Evolutionary conservation across 768 basidiomycete genomes (phyloP), one percentile per base, ranked within the genome.

Genomic region (Hericium alpestre): DNA sequence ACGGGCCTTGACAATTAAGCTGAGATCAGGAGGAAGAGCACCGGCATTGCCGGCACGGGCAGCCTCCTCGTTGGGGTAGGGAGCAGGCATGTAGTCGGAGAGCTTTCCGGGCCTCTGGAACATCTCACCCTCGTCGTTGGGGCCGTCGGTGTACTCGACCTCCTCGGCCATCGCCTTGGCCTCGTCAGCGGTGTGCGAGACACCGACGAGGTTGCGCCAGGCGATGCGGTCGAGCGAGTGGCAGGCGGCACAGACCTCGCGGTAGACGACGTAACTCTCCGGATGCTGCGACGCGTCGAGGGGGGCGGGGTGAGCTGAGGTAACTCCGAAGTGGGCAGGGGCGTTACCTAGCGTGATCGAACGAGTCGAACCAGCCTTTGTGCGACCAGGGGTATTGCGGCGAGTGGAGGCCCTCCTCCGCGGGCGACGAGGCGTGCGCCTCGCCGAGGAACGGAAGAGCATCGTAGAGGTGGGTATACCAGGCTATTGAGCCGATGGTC

Each of bases 211-310:
- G 76, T 98, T 99, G 70, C 96, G 91, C 96, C 96, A 99, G 58
- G 96, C 96, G 68, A 99, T 94, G 65, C 96, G 93, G 76, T 99
- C 92, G 56, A 99, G 84, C 38, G 96, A 99, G 72, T 99, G 96
- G 73, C 96, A 99, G 11, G 96, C 93, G 15, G 96, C 91, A 70
- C 96, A 99, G 56, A 99, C 96, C 74, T 99, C 95, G 62, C 93
- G 91, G 79, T 99, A 99, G 56, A 99, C 96, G 72, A 89, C 84
- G 77, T 90, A 94, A 41, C 93, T 68, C 95, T 81, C 65, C 94
- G 93, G 67, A 97, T 94, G 72, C 93, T 95, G 58, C 38, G 50
- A 58, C 15, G 54, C 25, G 47, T 53, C 16, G 20, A 37, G 27
- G 20, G n/a, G 27, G 49, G 27, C 15, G 49, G 49, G 58, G 55